phyloP scores from a whole-genome alignment of 202 grass and related monocot species.

The Musa balbisiana region DNA sequence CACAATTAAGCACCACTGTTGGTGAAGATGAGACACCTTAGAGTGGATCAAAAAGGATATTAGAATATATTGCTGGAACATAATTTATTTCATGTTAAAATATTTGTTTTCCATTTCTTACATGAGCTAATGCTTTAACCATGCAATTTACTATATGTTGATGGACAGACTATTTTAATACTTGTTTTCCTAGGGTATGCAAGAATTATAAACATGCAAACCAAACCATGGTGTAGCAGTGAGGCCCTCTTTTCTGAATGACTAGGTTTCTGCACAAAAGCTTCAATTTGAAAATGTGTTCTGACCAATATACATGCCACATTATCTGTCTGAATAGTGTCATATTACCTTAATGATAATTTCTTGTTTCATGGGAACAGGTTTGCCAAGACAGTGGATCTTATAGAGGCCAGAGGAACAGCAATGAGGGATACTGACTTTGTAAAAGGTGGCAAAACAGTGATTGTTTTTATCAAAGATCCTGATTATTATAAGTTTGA shows the following conservation, averaged over 20 bases:
- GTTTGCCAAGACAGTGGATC: slow-evolving; percentile 78
- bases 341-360: background rate
- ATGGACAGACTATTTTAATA: too few species aligned
- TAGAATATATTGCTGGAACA: slow-evolving; percentile 6
- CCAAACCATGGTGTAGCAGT: background rate
- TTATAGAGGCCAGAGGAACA: slow-evolving; percentile 74
- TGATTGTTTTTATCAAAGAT: slow-evolving; percentile 86
- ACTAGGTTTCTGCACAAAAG: too few species aligned
- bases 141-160: too few species aligned
- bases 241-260: background rate
- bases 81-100: slow-evolving; percentile 78
- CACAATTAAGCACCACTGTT: background rate
- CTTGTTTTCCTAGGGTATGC: too few species aligned
- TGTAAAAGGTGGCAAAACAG: slow-evolving; percentile 75
- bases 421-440: slow-evolving; percentile 72
- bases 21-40: slow-evolving; percentile 9
- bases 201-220: too few species aligned
- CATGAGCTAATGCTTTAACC: too few species aligned
- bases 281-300: too few species aligned
- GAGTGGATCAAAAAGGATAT: slow-evolving; percentile 73
- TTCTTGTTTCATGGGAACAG: slow-evolving; percentile 4
- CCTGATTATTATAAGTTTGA: slow-evolving; percentile 93
- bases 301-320: too few species aligned
- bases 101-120: slow-evolving; percentile 11
- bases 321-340: background rate